Evolutionary conservation across 2,329 filamentous ascomycete genomes (phyloP).

Genomic region (Delphinella strobiligena): DNA sequence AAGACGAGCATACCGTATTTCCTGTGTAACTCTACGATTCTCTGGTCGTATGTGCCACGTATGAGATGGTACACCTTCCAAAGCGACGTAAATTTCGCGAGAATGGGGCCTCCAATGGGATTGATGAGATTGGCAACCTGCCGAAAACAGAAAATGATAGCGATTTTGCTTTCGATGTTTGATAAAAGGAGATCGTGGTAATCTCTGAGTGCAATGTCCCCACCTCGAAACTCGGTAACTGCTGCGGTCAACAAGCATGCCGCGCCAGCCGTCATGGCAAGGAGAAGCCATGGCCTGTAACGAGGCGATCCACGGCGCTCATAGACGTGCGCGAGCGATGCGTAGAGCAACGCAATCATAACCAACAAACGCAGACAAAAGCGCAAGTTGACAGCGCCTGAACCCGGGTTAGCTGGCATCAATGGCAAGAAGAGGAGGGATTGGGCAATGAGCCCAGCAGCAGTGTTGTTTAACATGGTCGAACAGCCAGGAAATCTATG

Average conservation of each 20-base stretch:
- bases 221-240: not conserved
- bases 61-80: slow-evolving; percentile 13
- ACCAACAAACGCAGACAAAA: not conserved
- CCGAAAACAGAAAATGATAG: not conserved
- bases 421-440: slow-evolving; percentile 1
- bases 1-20: slow-evolving; percentile 11
- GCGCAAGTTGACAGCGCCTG: not conserved
- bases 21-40: slow-evolving; percentile 10
- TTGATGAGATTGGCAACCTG: not conserved
- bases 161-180: not conserved
- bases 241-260: not conserved
- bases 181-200: not conserved
- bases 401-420: not conserved
- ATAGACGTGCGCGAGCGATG: not conserved
- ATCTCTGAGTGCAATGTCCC: not conserved
- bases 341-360: not conserved
- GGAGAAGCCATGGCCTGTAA: not conserved
- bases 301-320: not conserved
- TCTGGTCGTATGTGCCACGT: slow-evolving; percentile 11
- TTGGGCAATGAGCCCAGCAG: too few species aligned
- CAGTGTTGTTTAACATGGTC: too few species aligned
- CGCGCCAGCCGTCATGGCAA: not conserved
- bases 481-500: too few species aligned
- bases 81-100: slow-evolving; percentile 13
- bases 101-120: slow-evolving; percentile 10